phyloP scores from a whole-genome alignment of 768 basidiomycete genomes.

The Galerina sulciceps region DNA sequence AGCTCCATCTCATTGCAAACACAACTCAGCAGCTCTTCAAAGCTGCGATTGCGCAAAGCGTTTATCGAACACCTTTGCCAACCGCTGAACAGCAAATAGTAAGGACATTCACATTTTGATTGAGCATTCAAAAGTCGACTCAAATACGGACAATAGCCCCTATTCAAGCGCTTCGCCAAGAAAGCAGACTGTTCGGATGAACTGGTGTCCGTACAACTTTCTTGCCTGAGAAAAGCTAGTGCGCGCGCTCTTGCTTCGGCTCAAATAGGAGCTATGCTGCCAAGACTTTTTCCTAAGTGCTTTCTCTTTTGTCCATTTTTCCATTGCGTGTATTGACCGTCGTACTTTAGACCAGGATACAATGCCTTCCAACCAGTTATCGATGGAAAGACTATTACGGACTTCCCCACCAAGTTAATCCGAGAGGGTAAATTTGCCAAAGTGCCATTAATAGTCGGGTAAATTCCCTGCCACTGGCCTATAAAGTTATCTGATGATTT shows the following conservation, averaged over 20 bases:
- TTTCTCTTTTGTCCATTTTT: neutral
- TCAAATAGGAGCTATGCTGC: constrained; percentile 53
- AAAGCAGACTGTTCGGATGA: constrained; percentile 53
- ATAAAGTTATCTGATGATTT: neutral
- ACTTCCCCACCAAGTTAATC: constrained; percentile 52
- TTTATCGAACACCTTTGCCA: constrained; percentile 57
- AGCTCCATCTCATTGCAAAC: constrained; percentile 59
- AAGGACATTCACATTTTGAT: constrained; percentile 3
- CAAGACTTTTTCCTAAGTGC: constrained; percentile 44
- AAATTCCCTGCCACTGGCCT: neutral
- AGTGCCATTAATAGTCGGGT: constrained; percentile 68
- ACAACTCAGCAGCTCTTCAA: constrained; percentile 45
- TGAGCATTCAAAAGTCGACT: neutral
- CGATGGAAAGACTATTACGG: constrained; percentile 54
- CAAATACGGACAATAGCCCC: constrained; percentile 36
- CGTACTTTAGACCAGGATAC: constrained; percentile 40
- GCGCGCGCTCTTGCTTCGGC: constrained; percentile 56
- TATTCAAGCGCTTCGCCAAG: constrained; percentile 56
- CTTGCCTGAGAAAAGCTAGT: constrained; percentile 52
- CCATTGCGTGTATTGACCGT: neutral
- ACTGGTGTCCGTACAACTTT: constrained; percentile 36
- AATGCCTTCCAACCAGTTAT: constrained; percentile 57
- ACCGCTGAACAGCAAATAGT: constrained; percentile 58
- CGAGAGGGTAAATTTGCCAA: constrained; percentile 45
- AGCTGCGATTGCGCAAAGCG: constrained; percentile 65